phyloP scores from a whole-genome alignment of 1,139 yeast genomes.

The Blastobotrys indianensis region DNA sequence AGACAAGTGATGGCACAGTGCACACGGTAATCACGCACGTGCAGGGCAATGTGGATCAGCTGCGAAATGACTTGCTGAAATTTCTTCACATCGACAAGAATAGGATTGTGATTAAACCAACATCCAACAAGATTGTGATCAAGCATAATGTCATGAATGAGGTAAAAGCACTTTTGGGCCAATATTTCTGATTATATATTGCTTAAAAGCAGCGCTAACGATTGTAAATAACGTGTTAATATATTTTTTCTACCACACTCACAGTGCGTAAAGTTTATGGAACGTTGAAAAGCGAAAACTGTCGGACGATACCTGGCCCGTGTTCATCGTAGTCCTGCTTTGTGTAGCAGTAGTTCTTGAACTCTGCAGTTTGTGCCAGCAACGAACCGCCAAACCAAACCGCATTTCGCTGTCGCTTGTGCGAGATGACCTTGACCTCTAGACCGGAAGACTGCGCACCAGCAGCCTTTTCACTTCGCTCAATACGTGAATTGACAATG shows the following conservation, averaged over 20 bases:
- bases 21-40: constrained; percentile 33
- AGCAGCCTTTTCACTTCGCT: constrained; percentile 68
- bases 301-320: constrained; percentile 96
- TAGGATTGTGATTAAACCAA: constrained; percentile 31
- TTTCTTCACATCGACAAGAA: constrained; percentile 25
- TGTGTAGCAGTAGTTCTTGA: constrained; percentile 93
- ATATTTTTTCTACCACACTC: background rate
- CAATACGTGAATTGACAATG: constrained; percentile 84
- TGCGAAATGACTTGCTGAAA: constrained; percentile 28
- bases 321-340: constrained; percentile 96
- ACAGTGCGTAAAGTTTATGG: constrained; percentile 35
- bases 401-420: constrained; percentile 95
- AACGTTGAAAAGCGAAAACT: constrained; percentile 87
- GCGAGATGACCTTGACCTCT: constrained; percentile 94
- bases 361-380: constrained; percentile 94
- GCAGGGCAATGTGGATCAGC: constrained; percentile 29
- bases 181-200: constrained; percentile 14
- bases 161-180: constrained; percentile 22
- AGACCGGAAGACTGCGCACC: constrained; percentile 86
- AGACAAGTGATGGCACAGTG: constrained; percentile 30
- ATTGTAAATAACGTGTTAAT: constrained; percentile 5
- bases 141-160: constrained; percentile 28
- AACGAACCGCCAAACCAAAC: constrained; percentile 99
- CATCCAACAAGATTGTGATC: constrained; percentile 30
- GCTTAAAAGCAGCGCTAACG: background rate